Base-by-base conservation (phyloP, 2,329 filamentous ascomycete species). In the Fusarium sp. region DNA sequence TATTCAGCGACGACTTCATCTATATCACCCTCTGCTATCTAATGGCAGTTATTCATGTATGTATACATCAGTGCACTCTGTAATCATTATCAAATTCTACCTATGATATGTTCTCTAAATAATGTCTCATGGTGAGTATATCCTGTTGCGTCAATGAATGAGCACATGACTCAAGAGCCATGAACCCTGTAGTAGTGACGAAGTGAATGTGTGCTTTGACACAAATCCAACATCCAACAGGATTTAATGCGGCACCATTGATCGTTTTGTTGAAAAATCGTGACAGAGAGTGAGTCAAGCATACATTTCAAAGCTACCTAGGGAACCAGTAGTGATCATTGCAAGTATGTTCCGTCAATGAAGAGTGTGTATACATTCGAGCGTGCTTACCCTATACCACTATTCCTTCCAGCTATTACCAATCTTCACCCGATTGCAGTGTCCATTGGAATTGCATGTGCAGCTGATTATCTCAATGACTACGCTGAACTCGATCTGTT, bases 121-220 rank as follows among this genome's bases (percentile, higher is more conserved):
- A 19, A 5, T 37, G 9, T 37, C 17, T 37, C 35, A 9, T 37
- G 17, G 9, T n/a, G 17, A n/a, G 3, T 15, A 10, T 25, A 20
- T 6, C 37, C 14, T 14, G 20, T 45, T 15, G 22, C 43, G 19
- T 19, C 30, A 19, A 15, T 11, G 23, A 55, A 37, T 22, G 19
- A 25, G 33, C 61, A 19, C 35, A 54, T 65, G 62, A 65, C 44
- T 65, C 62, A 53, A 11, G n/a, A 60, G 14, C 62, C 37, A 57
- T 64, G 52, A 47, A 64, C 61, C 52, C 45, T 51, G 52, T n/a
- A 33, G n/a, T n/a, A 33, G 30, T 27, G 41, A 37, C 27, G n/a
- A 17, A 30, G 41, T n/a, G 27, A 62, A 25, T n/a, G 25, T 55
- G 46, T 62, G 58, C 56, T 55, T 62, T 62, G 58, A 62, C 58